Evolutionary conservation across 805 yeast species (phyloP).

Genomic region (Candida boleticola): DNA sequence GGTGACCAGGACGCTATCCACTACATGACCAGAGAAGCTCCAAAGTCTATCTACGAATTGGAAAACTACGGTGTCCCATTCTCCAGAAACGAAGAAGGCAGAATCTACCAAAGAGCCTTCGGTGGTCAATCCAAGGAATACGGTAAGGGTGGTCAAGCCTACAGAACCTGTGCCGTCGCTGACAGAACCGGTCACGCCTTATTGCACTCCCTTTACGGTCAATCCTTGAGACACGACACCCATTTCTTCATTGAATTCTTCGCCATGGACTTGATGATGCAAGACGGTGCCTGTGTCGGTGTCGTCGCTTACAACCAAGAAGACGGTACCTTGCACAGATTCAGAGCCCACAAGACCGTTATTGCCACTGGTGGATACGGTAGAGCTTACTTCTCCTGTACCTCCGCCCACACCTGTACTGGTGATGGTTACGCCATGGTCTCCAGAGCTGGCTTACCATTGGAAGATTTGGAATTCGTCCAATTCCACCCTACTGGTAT

Average conservation of each 20-base stretch:
- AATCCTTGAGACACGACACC: slow-evolving; percentile 93
- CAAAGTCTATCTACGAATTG: slow-evolving; percentile 89
- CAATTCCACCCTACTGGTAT: slow-evolving; percentile 99
- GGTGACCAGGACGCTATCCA: slow-evolving; percentile 99
- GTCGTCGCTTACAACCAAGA: slow-evolving; percentile 97
- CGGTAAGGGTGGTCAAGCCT: slow-evolving; percentile 99
- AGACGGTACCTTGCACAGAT: slow-evolving; percentile 97
- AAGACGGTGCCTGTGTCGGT: slow-evolving; percentile 95
- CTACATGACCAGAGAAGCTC: slow-evolving; percentile 98
- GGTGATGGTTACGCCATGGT: slow-evolving; percentile 99
- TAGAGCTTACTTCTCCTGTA: slow-evolving; percentile 96
- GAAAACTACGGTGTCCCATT: slow-evolving; percentile 99
- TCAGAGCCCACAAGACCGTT: slow-evolving; percentile 94
- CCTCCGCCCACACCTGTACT: slow-evolving; percentile 99
- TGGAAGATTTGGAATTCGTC: slow-evolving; percentile 95
- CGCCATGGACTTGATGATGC: slow-evolving; percentile 91
- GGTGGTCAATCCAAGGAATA: slow-evolving; percentile 96
- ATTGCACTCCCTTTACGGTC: slow-evolving; percentile 94
- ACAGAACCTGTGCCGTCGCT: slow-evolving; percentile 99
- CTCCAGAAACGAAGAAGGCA: slow-evolving; percentile 94
- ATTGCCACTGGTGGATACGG: slow-evolving; percentile 99
- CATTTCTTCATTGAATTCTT: slow-evolving; percentile 97
- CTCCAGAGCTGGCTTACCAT: slow-evolving; percentile 95
- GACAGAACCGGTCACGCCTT: slow-evolving; percentile 99
- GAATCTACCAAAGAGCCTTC: slow-evolving; percentile 97